Base-by-base conservation (phyloP, 345 rosid genomes). In the Citrus hindsii region DNA sequence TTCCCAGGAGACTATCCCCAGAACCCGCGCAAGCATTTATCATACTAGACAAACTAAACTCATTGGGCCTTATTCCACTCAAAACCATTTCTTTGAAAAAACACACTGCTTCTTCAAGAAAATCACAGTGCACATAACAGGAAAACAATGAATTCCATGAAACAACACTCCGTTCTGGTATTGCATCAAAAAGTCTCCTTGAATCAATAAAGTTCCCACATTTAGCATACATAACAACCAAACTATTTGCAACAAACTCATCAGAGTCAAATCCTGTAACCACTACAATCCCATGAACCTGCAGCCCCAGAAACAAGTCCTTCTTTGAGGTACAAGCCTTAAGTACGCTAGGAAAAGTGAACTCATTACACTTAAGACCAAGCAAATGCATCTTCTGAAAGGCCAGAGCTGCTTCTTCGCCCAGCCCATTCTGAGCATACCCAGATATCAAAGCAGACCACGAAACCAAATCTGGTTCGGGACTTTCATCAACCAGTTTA, bases 391-490 rank as follows among this genome's bases (percentile, higher is more conserved):
- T 81, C 80, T 87, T 85, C 24, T 7, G 48, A 53, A 86, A 90
- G 30, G 85, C 82, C 27, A 7, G 68, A 51, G 86, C 59, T 19
- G 90, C 91, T 77, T 87, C 94, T 46, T 76, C 58, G 58, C 82
- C 83, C 14, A 69, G 70, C 58, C 91, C 91, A 77, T 86, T 81
- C 69, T 84, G 88, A 21, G 89, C 76, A 82, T 85, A 87, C 51
- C 92, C 90, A 48, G 94, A 89, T 76, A 90, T 82, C 85, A 90
- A 78, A 71, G 94, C 89, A 51, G 94, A 90, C 94, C 92, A 89
- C 78, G 89, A 87, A 75, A 88, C 84, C 74, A 88, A 62, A 73
- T 87, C 86, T 19, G 88, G 92, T 60, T 88, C 89, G 32, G 89
- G 80, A 89, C 89, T 84, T 89, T 67, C 81, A 33, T 89, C 91